Base-by-base conservation (phyloP, 2,329 filamentous ascomycete species). In the Rhytidhysteron rufulum region DNA sequence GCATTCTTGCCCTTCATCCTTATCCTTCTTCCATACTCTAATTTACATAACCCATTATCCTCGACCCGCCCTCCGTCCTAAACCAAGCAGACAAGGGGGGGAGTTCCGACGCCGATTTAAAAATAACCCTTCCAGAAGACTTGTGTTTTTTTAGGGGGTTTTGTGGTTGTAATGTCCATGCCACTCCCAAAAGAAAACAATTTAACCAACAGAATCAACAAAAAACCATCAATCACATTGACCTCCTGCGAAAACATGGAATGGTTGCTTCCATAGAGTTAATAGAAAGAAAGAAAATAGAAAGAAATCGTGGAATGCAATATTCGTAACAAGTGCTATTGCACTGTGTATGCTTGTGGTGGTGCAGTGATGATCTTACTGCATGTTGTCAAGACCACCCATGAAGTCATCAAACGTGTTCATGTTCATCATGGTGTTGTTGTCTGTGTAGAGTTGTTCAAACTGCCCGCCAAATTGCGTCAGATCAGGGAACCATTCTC, bases 401-500 rank as follows among this genome's bases (percentile, higher is more conserved):
- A 62, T 55, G 43, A 63, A 37, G 35, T 64, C 58, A 25, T 63
- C 55, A 50, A 62, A 51, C 11, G 55, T 56, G 31, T 41, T 40
- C 20, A 33, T 17, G 32, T 43, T 40, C 18, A 32, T 16, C 21
- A 57, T 57, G 10, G 51, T 51, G 11, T 6, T 6, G 25, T 54
- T 50, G 19, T 59, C 52, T 10, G 25, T 43, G 36, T 56, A 59
- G 31, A 52, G 45, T 40, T 53, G 53, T 39, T 66, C 58, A 44
- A 61, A 66, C 42, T 69, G 66, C 16, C 48, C 47, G 24, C 57
- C 59, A 50, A 70, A 52, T 43, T 63, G 58, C 27, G 50, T 57
- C 39, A 63, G 57, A n/a, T 66, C 62, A 15, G 62, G 63, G 39
- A 66, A 67, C 52, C 65, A 66, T 41, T 61, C 55, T 38, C 50